phyloP scores from a whole-genome alignment of 441 rosid genomes.

The Croton laevigatus region DNA sequence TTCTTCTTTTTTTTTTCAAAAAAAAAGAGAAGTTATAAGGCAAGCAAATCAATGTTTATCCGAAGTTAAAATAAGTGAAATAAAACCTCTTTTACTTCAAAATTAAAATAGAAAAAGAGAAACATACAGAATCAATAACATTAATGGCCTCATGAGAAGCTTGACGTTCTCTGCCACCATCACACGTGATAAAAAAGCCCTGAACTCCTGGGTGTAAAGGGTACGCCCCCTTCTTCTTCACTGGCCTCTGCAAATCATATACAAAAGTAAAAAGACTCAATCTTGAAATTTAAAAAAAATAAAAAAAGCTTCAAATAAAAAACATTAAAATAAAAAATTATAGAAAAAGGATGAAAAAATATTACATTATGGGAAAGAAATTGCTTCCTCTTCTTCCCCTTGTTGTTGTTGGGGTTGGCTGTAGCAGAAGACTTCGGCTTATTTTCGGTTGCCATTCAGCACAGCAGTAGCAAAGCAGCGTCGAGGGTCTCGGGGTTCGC shows the following conservation, averaged over 20 bases:
- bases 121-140: conserved; percentile 75
- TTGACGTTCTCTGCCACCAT: conserved; percentile 87
- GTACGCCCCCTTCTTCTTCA: conserved; percentile 77
- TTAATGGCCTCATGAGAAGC: conserved; percentile 79
- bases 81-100: background rate
- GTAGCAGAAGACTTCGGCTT: conserved; percentile 28
- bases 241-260: conserved; percentile 49
- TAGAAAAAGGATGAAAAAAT: background rate
- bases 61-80: background rate
- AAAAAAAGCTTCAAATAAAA: too few relatives aligned
- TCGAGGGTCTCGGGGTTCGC: background rate
- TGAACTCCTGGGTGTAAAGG: conserved; percentile 78
- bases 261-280: background rate
- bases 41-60: background rate
- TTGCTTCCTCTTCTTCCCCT: conserved; percentile 71
- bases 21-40: background rate
- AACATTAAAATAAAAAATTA: too few relatives aligned
- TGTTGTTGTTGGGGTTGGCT: conserved; percentile 23
- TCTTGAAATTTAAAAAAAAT: too few relatives aligned
- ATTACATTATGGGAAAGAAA: conserved; percentile 66
- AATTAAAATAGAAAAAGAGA: conserved; percentile 2
- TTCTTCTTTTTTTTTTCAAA: too few relatives aligned
- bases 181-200: conserved; percentile 91
- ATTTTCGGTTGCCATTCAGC: conserved; percentile 46
- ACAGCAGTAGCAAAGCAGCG: background rate